Evolutionary conservation across 257 asterid species (phyloP).

Genomic region (Cordia subcordata): DNA sequence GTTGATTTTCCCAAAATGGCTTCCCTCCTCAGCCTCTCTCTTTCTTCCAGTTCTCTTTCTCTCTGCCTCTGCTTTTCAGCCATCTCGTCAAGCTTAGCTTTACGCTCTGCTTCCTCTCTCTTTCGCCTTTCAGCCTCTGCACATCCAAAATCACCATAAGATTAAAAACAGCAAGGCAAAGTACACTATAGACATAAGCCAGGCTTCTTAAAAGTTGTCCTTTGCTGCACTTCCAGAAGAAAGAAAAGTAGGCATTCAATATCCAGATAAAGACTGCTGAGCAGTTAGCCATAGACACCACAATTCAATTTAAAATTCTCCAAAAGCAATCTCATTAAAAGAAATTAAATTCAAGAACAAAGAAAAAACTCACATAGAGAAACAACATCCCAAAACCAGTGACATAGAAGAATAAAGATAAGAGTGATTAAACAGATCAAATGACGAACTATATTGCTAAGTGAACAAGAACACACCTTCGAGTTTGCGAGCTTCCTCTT

Average conservation of each 20-base stretch:
- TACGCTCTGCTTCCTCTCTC: slow-evolving; percentile 31
- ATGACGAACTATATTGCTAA: background rate
- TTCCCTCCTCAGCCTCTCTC: slow-evolving; percentile 15
- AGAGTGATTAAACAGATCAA: background rate
- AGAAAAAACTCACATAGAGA: no score
- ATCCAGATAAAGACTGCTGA: no score
- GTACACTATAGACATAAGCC: background rate
- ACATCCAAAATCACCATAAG: background rate
- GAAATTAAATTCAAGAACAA: no score
- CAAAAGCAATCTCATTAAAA: no score
- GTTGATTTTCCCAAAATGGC: slow-evolving; percentile 13
- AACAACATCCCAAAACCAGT: no score
- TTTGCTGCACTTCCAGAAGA: no score
- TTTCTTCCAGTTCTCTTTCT: slow-evolving; percentile 26
- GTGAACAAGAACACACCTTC: slow-evolving; percentile 14
- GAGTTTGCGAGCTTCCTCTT: slow-evolving; percentile 18
- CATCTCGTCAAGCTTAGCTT: slow-evolving; percentile 26
- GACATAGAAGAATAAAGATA: no score
- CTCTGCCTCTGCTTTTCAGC: slow-evolving; percentile 34
- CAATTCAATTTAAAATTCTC: background rate
- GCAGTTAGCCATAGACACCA: background rate
- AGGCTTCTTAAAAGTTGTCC: no score
- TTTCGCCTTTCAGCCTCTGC: slow-evolving; percentile 31
- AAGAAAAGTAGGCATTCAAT: no score
- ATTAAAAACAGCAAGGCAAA: background rate